Conservation (phyloP, 139 green algal genomes). For the Coelastrella sp. region DNA sequence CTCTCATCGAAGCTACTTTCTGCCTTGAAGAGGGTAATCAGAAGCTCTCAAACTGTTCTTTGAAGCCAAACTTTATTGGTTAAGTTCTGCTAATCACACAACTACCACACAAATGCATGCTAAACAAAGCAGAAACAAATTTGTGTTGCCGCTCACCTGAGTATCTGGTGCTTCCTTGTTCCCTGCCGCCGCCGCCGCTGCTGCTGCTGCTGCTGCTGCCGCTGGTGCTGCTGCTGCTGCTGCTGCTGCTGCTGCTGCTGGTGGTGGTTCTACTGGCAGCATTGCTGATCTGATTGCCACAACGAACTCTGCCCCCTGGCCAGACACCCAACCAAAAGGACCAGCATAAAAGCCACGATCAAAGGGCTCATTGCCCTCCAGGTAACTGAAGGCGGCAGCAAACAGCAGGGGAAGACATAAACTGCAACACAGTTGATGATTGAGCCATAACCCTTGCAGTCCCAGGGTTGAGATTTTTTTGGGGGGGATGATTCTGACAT, state of each 20-base stretch:
- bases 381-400: too few relatives aligned
- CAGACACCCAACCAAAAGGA: slow-evolving; percentile 94
- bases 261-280: slow-evolving; percentile 54
- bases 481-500: too few relatives aligned
- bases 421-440: too few relatives aligned
- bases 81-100: too few relatives aligned
- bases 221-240: not conserved
- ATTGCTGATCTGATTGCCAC: slow-evolving; percentile 98
- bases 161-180: not conserved
- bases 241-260: slow-evolving; percentile 29
- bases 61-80: too few relatives aligned
- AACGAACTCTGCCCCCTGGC: slow-evolving; percentile 90
- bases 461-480: too few relatives aligned
- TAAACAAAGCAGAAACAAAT: not conserved
- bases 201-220: slow-evolving; percentile 26
- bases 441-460: not conserved
- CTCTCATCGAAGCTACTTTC: too few relatives aligned
- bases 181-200: too few relatives aligned
- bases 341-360: slow-evolving; percentile 97
- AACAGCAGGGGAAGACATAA: too few relatives aligned
- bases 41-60: too few relatives aligned
- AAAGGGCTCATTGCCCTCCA: slow-evolving; percentile 85
- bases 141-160: not conserved
- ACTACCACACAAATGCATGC: not conserved
- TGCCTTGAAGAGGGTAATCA: too few relatives aligned